phyloP scores from a whole-genome alignment of 495 filamentous ascomycete species.

The Penicillium salamii region DNA sequence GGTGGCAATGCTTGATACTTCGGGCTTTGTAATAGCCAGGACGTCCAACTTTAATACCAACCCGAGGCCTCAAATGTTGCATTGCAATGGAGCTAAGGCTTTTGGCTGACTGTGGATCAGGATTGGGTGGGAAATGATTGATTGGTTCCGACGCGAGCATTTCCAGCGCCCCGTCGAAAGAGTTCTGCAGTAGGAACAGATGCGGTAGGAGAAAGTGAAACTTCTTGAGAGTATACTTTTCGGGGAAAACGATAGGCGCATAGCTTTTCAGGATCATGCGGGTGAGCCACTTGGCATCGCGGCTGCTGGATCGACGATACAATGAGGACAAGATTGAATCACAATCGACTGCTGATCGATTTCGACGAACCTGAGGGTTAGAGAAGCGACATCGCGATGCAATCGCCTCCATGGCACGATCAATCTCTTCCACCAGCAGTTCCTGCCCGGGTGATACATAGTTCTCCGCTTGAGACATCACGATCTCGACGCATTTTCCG shows the following conservation, averaged over 20 bases:
- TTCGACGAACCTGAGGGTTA: conserved; percentile 56
- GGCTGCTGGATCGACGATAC: conserved; percentile 59
- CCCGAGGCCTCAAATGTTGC: conserved; percentile 53
- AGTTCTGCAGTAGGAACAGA: conserved; percentile 65
- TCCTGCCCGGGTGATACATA: conserved; percentile 29
- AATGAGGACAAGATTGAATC: conserved; percentile 51
- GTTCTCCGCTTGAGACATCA: conserved; percentile 62
- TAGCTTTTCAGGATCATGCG: conserved; percentile 77
- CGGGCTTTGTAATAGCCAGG: conserved; percentile 71
- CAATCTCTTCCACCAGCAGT: conserved; percentile 75
- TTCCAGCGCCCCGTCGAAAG: conserved; percentile 50
- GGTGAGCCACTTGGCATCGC: conserved; percentile 87
- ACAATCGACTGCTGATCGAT: conserved; percentile 37
- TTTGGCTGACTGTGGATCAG: conserved; percentile 33
- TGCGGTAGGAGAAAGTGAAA: conserved; percentile 59
- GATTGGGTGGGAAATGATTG: conserved; percentile 36
- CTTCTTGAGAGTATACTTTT: conserved; percentile 41
- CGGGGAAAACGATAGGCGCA: conserved; percentile 55
- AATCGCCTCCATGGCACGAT: conserved; percentile 57
- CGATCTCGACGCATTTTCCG: conserved; percentile 63
- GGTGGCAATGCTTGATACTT: conserved; percentile 69
- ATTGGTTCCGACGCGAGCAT: conserved; percentile 44
- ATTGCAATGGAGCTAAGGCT: conserved; percentile 37
- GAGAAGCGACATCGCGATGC: conserved; percentile 69
- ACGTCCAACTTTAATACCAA: conserved; percentile 74